Conservation (phyloP, 441 rosid genomes). For the Populus hybrid region DNA sequence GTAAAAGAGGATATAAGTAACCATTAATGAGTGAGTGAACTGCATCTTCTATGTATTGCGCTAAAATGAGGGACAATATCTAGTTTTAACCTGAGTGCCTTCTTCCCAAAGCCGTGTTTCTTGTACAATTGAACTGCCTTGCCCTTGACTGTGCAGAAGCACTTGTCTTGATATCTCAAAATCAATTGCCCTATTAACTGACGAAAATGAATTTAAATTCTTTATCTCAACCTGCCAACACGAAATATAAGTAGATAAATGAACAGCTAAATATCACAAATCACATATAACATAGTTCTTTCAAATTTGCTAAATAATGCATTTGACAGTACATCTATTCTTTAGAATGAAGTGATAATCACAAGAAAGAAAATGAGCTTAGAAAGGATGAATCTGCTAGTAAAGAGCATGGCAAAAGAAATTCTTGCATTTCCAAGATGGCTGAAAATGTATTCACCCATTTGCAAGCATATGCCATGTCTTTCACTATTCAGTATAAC, state of each 20-base stretch:
- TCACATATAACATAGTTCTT: not conserved
- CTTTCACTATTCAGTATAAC: not conserved
- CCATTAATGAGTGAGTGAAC: not conserved
- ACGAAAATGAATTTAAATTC: constrained; percentile 85
- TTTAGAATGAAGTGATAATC: not conserved
- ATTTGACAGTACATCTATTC: not conserved
- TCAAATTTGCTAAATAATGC: not conserved
- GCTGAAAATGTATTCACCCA: not conserved
- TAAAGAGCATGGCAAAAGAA: not conserved
- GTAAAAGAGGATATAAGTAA: constrained; percentile 11
- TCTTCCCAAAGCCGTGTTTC: constrained; percentile 99
- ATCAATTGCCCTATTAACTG: constrained; percentile 85
- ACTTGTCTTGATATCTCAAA: constrained; percentile 85
- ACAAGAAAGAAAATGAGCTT: not conserved
- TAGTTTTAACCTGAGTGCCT: constrained; percentile 67
- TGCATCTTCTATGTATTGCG: not conserved
- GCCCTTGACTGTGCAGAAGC: constrained; percentile 62
- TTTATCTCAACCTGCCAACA: constrained; percentile 82
- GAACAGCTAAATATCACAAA: not conserved
- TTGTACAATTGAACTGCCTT: constrained; percentile 65
- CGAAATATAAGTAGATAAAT: not conserved
- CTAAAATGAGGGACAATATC: not conserved
- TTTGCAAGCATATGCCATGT: not conserved
- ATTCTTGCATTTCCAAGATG: not conserved
- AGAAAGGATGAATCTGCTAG: not conserved